Base-by-base conservation (phyloP, 2,329 filamentous ascomycete species). In the Aspergillus ruber region DNA sequence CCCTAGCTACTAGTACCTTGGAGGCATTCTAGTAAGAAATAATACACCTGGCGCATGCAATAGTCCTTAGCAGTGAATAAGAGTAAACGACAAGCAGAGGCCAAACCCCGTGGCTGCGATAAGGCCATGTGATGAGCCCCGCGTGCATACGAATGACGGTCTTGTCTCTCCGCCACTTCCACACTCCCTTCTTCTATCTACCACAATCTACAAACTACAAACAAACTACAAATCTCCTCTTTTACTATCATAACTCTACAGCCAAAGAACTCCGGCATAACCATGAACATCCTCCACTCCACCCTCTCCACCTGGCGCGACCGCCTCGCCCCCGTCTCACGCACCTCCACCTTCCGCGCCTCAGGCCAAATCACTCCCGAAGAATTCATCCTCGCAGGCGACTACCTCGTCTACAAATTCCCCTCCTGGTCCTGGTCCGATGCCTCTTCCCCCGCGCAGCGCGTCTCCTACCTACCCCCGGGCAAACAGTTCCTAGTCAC, bases 321-420 rank as follows among this genome's bases (percentile, higher is more conserved):
- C 73, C 85, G 85, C 60, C 91, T 94, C 71, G 89, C 91, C 10
- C 90, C 90, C 36, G 85, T 95, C 61, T 84, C 83, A 50, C 85
- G 95, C 69, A 94, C 83, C 45, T 97, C 91, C 3, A 97, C 88
- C 55, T 98, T 98, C 73, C 88, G 91, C 60, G 80, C 82, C 61
- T 95, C 90, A 4, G 93, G 93, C 56, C 88, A 97, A 74, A 93
- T 98, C 71, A 97, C 91, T 0, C 91, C 91, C 15, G 91, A 96
- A 64, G 93, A 98, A 77, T 98, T 98, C 70, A 79, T 96, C 44
- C 85, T 87, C 3, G 93, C 93, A 3, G 93, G 93, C 60, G 93
- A 98, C 74, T 98, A 97, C 68, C 83, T 98, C 33, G 90, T 95
- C 63, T 95, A 94, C 83, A 97, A 96, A 76, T 98, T 98, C 73